These are phyloP conservation scores for Plenodomus biglobosus DNA, from an alignment of 2,329 filamentous ascomycete species.

Conservation along the genomic window DNA sequence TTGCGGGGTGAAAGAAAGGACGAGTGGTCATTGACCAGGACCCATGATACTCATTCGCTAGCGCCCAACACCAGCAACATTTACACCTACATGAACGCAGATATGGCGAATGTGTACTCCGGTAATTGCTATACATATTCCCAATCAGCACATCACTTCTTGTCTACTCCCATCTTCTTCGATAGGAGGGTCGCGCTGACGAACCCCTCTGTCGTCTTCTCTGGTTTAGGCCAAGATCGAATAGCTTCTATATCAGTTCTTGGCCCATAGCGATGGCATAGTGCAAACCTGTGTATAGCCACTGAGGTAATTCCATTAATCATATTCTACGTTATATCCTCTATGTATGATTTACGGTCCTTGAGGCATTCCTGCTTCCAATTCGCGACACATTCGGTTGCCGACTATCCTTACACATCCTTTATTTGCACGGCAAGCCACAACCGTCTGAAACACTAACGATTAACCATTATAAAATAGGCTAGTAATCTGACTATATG, in stretches of 20 bases:
- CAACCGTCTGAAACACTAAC: background rate
- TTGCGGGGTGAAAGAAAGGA: background rate
- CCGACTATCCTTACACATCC: background rate
- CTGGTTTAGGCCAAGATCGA: no score
- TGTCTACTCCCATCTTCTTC: no score
- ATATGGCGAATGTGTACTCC: slow-evolving; percentile 58
- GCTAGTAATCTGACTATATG: background rate
- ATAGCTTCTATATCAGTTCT: no score
- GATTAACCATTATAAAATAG: background rate
- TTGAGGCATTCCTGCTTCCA: slow-evolving; percentile 32
- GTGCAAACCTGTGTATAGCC: no score
- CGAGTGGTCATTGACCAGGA: no score
- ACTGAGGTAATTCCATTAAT: no score
- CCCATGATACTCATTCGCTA: no score
- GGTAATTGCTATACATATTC: slow-evolving; percentile 56
- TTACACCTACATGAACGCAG: slow-evolving; percentile 46
- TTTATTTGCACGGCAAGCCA: background rate
- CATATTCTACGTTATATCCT: no score
- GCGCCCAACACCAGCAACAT: background rate
- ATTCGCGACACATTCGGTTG: background rate
- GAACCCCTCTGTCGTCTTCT: no score
- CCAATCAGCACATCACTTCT: slow-evolving; percentile 54
- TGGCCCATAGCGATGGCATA: no score
- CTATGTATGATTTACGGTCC: no score
- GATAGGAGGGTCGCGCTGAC: no score